These are phyloP conservation scores for Dendrobium chrysotoxum DNA, from an alignment of 106 monocot species.

Conservation along the genomic window DNA sequence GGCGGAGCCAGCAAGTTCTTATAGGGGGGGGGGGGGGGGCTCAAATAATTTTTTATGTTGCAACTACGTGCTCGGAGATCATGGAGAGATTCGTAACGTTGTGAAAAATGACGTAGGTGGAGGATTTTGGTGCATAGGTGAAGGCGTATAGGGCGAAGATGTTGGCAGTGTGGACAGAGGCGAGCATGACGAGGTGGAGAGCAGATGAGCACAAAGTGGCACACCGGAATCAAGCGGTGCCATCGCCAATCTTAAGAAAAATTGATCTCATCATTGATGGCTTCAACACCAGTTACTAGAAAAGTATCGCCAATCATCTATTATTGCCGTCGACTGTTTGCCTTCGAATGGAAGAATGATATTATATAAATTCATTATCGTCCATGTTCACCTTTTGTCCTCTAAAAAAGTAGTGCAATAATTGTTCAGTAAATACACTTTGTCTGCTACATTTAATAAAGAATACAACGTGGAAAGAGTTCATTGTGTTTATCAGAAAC, in stretches of 20 bases:
- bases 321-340: neutral
- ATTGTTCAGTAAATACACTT: too few species aligned
- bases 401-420: too few species aligned
- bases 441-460: too few species aligned
- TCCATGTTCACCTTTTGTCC: too few species aligned
- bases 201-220: constrained; percentile 61
- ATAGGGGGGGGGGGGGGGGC: too few species aligned
- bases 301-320: neutral
- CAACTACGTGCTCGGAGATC: constrained; percentile 62
- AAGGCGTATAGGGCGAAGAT: too few species aligned
- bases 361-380: too few species aligned
- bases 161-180: too few species aligned
- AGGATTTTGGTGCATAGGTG: neutral
- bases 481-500: too few species aligned
- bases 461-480: too few species aligned
- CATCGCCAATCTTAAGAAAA: constrained; percentile 70
- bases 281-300: neutral
- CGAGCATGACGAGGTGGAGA: constrained; percentile 13
- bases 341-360: neutral
- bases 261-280: constrained; percentile 55
- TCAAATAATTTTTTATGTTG: neutral
- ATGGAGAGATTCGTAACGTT: constrained; percentile 13
- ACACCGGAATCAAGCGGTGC: constrained; percentile 62
- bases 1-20: too few species aligned
- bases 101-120: constrained; percentile 15